Percentiles rank a stretch among this genome's conserved stretches.
Evolutionary conservation across 805 yeast species (phyloP).

Genomic region (Candida orba): DNA sequence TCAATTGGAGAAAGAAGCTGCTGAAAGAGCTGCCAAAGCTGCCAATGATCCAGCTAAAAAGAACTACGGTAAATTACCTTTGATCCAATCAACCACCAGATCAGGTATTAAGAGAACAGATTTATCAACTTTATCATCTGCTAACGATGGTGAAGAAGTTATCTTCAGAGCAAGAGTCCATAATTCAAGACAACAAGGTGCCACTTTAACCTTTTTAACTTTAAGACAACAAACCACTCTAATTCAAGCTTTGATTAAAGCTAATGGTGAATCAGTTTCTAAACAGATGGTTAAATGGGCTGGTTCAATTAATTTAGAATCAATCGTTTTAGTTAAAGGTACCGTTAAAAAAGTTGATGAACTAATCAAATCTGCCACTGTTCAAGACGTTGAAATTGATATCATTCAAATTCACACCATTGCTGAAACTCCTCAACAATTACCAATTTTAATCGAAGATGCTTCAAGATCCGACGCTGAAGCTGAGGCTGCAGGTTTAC

Average conservation of each 20-base stretch:
- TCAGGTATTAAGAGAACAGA: conserved; percentile 59
- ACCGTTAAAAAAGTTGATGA: conserved; percentile 76
- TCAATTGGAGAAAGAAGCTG: conserved; percentile 78
- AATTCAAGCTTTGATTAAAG: conserved; percentile 80
- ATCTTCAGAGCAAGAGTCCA: conserved; percentile 92
- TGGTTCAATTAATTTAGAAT: conserved; percentile 75
- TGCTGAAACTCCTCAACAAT: conserved; percentile 83
- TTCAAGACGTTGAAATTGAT: conserved; percentile 83
- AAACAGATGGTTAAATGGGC: conserved; percentile 98
- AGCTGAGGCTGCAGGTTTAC: conserved; percentile 86
- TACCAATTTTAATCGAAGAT: conserved; percentile 94
- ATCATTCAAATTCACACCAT: conserved; percentile 68
- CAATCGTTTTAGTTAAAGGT: conserved; percentile 90
- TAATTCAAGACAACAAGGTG: conserved; percentile 91
- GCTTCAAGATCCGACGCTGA: conserved; percentile 93
- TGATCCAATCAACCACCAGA: conserved; percentile 69
- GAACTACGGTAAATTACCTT: conserved; percentile 83
- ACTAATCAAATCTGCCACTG: conserved; percentile 82
- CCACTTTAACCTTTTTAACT: conserved; percentile 83
- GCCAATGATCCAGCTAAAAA: conserved; percentile 83
- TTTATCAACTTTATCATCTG: conserved; percentile 48
- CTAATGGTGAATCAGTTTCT: conserved; percentile 66
- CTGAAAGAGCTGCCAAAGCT: conserved; percentile 52
- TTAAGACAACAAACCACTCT: conserved; percentile 83
- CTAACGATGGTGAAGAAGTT: conserved; percentile 67